Conservation (phyloP, 1,139 yeast genomes). For the Lodderomyces jiufengensis region DNA sequence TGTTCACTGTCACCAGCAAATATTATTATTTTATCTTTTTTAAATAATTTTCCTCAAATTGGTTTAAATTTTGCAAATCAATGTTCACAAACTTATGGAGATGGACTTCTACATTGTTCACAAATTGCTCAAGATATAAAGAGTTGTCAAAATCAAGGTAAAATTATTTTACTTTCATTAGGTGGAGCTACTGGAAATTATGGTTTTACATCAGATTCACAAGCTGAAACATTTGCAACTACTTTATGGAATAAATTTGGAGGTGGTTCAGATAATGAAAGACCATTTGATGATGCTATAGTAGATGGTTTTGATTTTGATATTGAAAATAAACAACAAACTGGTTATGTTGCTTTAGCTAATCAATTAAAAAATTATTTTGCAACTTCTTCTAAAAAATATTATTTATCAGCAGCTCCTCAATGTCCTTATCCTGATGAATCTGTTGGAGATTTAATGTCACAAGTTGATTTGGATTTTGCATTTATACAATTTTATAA, state of each 20-base stretch:
- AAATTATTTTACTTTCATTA: conserved; percentile 60
- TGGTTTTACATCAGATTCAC: conserved; percentile 58
- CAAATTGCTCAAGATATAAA: conserved; percentile 64
- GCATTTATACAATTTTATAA: conserved; percentile 88
- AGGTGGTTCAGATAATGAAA: conserved; percentile 54
- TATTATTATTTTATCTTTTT: conserved; percentile 63
- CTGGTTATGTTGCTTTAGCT: conserved; percentile 59
- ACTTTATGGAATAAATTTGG: conserved; percentile 80
- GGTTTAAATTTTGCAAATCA: conserved; percentile 63
- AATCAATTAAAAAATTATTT: conserved; percentile 55
- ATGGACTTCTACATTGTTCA: conserved; percentile 56
- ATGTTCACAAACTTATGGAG: conserved; percentile 49
- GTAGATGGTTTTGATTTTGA: conserved; percentile 42
- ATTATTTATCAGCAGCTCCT: conserved; percentile 85
- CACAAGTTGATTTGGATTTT: conserved; percentile 63
- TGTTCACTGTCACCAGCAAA: conserved; percentile 66
- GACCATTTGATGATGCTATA: conserved; percentile 66
- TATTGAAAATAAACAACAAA: conserved; percentile 35
- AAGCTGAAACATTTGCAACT: conserved; percentile 65
- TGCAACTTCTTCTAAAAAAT: conserved; percentile 44
- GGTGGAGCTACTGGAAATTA: conserved; percentile 81
- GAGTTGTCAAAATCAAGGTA: conserved; percentile 71
- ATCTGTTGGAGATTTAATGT: conserved; percentile 62
- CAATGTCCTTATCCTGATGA: conserved; percentile 90
- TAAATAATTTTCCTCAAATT: conserved; percentile 51